Evolutionary conservation across 1,284 basidiomycete genomes (phyloP).

Genomic region (Cryptococcus sp.): DNA sequence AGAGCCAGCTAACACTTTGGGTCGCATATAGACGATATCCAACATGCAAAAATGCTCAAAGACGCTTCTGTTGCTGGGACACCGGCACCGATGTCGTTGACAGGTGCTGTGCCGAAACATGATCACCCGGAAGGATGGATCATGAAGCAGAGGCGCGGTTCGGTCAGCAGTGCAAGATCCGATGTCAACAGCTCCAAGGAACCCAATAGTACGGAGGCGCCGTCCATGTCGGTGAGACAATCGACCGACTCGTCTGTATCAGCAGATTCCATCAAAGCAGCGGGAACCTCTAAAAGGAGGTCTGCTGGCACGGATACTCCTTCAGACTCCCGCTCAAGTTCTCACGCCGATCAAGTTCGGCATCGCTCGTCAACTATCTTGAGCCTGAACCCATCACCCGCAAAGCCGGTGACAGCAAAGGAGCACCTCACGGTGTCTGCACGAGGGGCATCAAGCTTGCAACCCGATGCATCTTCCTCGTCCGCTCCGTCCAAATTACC

Average conservation of each 20-base stretch:
- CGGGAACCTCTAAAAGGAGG: too few species aligned
- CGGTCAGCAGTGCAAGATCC: constrained; percentile 12
- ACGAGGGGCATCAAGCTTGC: constrained; percentile 35
- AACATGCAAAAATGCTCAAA: constrained; percentile 74
- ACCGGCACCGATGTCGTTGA: constrained; percentile 44
- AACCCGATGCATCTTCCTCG: constrained; percentile 13
- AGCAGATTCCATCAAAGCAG: constrained; percentile 1
- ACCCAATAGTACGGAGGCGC: not conserved
- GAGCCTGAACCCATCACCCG: constrained; percentile 48
- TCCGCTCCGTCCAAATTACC: constrained; percentile 10
- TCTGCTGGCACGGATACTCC: constrained; percentile 9
- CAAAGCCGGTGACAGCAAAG: constrained; percentile 47
- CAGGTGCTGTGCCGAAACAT: constrained; percentile 25
- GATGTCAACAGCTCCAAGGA: constrained; percentile 1
- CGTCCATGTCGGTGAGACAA: constrained; percentile 15
- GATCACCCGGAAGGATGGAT: constrained; percentile 38
- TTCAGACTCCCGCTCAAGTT: constrained; percentile 15
- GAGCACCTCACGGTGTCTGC: constrained; percentile 48
- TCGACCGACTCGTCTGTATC: constrained; percentile 19
- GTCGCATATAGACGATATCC: constrained; percentile 66
- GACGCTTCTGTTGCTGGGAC: constrained; percentile 58
- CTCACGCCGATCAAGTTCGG: constrained; percentile 16
- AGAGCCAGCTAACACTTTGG: not conserved
- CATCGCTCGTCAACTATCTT: constrained; percentile 33
- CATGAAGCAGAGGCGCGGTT: constrained; percentile 22